A percentile compares a stretch with the other conserved stretches of the same genome.
Evolutionary conservation across 139 green algal genomes (phyloP).

Genomic region (Zygnema cylindricum): DNA sequence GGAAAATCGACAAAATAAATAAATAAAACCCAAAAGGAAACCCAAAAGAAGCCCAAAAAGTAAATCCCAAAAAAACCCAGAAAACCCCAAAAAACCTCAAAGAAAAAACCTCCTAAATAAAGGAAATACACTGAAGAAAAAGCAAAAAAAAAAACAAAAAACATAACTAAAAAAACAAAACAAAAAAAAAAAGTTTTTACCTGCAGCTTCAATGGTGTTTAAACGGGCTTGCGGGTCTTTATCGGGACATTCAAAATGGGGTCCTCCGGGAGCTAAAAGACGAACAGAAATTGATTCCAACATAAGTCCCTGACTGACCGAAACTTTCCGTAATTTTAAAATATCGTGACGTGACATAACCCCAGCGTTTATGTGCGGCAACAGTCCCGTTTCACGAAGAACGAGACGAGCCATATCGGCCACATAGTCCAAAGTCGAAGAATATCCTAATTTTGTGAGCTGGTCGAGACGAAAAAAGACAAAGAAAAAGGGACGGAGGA

Average conservation of each 20-base stretch:
- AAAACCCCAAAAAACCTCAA: too few relatives aligned
- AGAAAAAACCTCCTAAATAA: too few relatives aligned
- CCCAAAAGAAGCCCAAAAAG: too few relatives aligned
- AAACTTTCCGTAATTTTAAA: slow-evolving; percentile 65
- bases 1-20: too few relatives aligned
- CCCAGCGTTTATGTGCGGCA: slow-evolving; percentile 90
- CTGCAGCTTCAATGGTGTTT: slow-evolving; percentile 67
- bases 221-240: slow-evolving; percentile 76
- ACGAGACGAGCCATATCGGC: slow-evolving; percentile 54
- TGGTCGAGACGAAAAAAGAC: too few relatives aligned
- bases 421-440: slow-evolving; percentile 87
- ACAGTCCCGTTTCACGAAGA: slow-evolving; percentile 72
- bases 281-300: slow-evolving; percentile 71
- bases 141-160: too few relatives aligned
- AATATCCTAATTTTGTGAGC: too few relatives aligned
- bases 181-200: too few relatives aligned
- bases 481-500: slow-evolving; percentile 72
- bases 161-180: too few relatives aligned
- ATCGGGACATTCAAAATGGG: slow-evolving; percentile 83
- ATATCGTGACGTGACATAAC: slow-evolving; percentile 68
- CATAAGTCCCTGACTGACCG: slow-evolving; percentile 86
- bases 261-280: slow-evolving; percentile 67
- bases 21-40: too few relatives aligned
- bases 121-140: too few relatives aligned
- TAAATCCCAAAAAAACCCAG: too few relatives aligned